Evolutionary conservation across 2,329 filamentous ascomycete genomes (phyloP).

Genomic region (Fusarium pseudoanthophilum): DNA sequence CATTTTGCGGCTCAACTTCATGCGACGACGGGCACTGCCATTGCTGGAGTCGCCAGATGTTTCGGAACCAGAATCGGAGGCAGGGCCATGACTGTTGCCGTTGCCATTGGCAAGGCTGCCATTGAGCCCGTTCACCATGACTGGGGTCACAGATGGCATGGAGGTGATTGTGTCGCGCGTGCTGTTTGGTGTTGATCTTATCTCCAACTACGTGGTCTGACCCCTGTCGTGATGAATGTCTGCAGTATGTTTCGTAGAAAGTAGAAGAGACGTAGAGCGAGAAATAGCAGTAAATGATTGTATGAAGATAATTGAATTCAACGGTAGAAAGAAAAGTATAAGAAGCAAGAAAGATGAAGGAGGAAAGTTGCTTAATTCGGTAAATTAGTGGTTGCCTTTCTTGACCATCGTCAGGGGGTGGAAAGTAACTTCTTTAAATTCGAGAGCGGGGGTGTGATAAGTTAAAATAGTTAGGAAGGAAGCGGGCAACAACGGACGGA

Average conservation of each 20-base stretch:
- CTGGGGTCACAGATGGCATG: conserved; percentile 38
- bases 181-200: conserved; percentile 18
- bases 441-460: conserved; percentile 39
- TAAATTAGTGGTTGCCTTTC: conserved; percentile 36
- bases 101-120: conserved; percentile 29
- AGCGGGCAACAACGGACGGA: conserved; percentile 19
- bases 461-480: conserved; percentile 16
- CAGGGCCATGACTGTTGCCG: conserved; percentile 22
- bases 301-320: conserved; percentile 12
- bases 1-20: conserved; percentile 63
- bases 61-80: conserved; percentile 41
- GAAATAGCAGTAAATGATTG: background rate
- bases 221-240: conserved; percentile 18
- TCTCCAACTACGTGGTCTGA: conserved; percentile 16
- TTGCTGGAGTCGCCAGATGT: conserved; percentile 47
- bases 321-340: conserved; percentile 2
- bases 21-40: conserved; percentile 50
- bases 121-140: conserved; percentile 42
- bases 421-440: conserved; percentile 25
- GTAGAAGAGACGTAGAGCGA: background rate
- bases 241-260: conserved; percentile 2
- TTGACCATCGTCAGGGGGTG: conserved; percentile 37
- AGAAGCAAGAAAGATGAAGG: conserved; percentile 4
- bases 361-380: conserved; percentile 23
- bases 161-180: conserved; percentile 25